Evolutionary conservation across 2,329 filamentous ascomycete species (phyloP).

Genomic region (Calonectria pseudoturangicola): DNA sequence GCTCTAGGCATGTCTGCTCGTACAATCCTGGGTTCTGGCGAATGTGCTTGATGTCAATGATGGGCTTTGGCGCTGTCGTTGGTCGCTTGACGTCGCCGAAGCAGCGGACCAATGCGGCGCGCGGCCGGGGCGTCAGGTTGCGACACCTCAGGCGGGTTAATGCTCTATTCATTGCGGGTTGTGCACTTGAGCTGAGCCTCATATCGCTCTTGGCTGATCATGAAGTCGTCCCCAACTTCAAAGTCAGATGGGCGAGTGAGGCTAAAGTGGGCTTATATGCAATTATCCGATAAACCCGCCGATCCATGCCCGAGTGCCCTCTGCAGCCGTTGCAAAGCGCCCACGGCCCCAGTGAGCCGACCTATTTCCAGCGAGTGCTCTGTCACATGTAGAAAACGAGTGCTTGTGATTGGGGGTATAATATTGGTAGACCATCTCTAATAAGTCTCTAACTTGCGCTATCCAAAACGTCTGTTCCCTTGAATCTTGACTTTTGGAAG

Average conservation of each 20-base stretch:
- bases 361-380: constrained; percentile 31
- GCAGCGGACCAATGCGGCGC: constrained; percentile 43
- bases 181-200: constrained; percentile 46
- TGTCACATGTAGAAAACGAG: constrained; percentile 17
- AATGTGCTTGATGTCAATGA: constrained; percentile 91
- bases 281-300: constrained; percentile 55
- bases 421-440: constrained; percentile 36
- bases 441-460: constrained; percentile 31
- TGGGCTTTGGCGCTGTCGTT: constrained; percentile 84
- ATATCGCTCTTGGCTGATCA: constrained; percentile 48
- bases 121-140: constrained; percentile 44
- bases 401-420: constrained; percentile 41
- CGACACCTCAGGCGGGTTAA: constrained; percentile 54
- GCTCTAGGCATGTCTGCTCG: constrained; percentile 86
- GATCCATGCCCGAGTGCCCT: constrained; percentile 38
- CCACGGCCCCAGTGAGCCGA: constrained; percentile 29
- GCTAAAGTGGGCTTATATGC: constrained; percentile 54
- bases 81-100: constrained; percentile 68
- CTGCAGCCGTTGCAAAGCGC: constrained; percentile 46
- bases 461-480: constrained; percentile 17
- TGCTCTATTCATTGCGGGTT: constrained; percentile 58
- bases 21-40: constrained; percentile 88
- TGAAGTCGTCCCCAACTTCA: constrained; percentile 47
- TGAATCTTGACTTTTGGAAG: constrained; percentile 6
- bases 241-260: constrained; percentile 42